Percentiles rank a stretch among this genome's conserved stretches.
These are phyloP conservation scores for Sordaria brevicollis DNA, from an alignment of 495 filamentous ascomycete genomes.

Conservation along the genomic window DNA sequence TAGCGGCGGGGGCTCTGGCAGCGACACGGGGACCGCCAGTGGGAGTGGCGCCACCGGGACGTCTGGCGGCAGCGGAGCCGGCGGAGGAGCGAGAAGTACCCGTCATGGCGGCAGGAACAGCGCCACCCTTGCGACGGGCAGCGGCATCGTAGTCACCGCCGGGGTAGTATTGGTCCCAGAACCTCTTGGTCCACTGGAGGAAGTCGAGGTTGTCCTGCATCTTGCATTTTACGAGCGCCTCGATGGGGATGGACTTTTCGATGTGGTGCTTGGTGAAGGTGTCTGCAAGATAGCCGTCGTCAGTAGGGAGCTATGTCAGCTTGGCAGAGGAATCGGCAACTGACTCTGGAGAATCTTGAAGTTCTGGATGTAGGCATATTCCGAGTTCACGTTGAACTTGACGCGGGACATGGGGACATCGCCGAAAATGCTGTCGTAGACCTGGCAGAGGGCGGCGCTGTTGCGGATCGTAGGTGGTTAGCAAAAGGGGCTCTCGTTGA, in stretches of 20 bases:
- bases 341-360: constrained; percentile 93
- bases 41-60: constrained; percentile 60
- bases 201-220: constrained; percentile 99
- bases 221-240: constrained; percentile 88
- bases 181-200: constrained; percentile 89
- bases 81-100: constrained; percentile 35
- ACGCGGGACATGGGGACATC: constrained; percentile 94
- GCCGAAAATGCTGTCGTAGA: constrained; percentile 95
- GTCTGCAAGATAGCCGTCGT: neutral
- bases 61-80: constrained; percentile 36
- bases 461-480: neutral
- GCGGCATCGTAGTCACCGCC: constrained; percentile 94
- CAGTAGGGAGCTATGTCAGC: neutral
- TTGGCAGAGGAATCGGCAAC: constrained; percentile 19
- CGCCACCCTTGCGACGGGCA: constrained; percentile 67
- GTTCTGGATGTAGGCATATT: constrained; percentile 96
- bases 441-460: constrained; percentile 91
- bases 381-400: constrained; percentile 94
- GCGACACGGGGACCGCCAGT: constrained; percentile 47
- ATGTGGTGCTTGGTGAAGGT: constrained; percentile 75
- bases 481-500: constrained; percentile 1
- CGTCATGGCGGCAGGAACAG: constrained; percentile 36
- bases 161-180: constrained; percentile 97
- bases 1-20: constrained; percentile 34
- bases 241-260: constrained; percentile 79